A percentile compares a stretch with the other conserved stretches of the same genome.
These are phyloP conservation scores for Globisporangium recalcitrans DNA, from an alignment of 352 stramenopile genomes.

Conservation along the genomic window DNA sequence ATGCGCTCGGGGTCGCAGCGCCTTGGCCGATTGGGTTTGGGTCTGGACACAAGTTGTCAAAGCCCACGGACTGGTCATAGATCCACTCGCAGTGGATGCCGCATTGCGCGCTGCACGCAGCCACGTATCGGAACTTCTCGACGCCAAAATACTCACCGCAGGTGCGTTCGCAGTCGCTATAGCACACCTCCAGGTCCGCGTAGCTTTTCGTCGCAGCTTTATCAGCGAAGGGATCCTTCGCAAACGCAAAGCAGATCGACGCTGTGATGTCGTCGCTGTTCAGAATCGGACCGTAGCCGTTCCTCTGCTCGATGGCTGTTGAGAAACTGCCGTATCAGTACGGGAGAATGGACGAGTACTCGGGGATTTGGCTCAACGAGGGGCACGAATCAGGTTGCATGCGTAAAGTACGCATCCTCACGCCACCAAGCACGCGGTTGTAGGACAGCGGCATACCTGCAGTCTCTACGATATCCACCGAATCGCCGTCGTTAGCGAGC, in stretches of 20 bases:
- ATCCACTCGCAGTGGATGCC: slow-evolving; percentile 61
- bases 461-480: slow-evolving; percentile 7
- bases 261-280: slow-evolving; percentile 50
- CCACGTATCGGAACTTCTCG: slow-evolving; percentile 45
- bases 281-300: slow-evolving; percentile 50
- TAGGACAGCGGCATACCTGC: slow-evolving; percentile 37
- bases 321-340: slow-evolving; percentile 61
- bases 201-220: slow-evolving; percentile 37
- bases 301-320: slow-evolving; percentile 25
- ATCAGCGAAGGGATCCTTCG: slow-evolving; percentile 43
- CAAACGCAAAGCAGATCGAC: slow-evolving; percentile 37
- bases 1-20: slow-evolving; percentile 22
- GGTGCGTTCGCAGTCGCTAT: slow-evolving; percentile 36
- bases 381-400: slow-evolving; percentile 51
- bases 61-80: slow-evolving; percentile 51
- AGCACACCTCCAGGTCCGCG: slow-evolving; percentile 46
- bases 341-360: slow-evolving; percentile 55
- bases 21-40: slow-evolving; percentile 46
- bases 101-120: slow-evolving; percentile 37
- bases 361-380: slow-evolving; percentile 38
- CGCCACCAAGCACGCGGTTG: slow-evolving; percentile 46
- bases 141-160: slow-evolving; percentile 53
- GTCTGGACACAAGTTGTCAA: slow-evolving; percentile 31
- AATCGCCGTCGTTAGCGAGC: neutral
- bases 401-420: slow-evolving; percentile 51